These are phyloP conservation scores for Hymenoscyphus salicellus DNA, from an alignment of 2,329 filamentous ascomycete genomes.

Conservation along the genomic window DNA sequence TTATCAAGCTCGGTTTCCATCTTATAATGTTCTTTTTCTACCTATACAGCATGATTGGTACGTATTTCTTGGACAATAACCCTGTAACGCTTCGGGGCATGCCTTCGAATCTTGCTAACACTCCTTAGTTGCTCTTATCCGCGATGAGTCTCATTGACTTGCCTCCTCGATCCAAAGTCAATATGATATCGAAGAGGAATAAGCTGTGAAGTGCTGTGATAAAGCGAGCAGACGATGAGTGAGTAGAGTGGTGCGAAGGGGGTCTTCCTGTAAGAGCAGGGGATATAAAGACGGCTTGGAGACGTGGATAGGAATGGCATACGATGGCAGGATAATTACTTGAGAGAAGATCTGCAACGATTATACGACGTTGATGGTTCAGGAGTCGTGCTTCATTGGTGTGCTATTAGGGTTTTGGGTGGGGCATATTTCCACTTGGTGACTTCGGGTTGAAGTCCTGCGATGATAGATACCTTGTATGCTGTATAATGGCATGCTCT, in stretches of 20 bases:
- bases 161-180: constrained; percentile 24
- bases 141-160: constrained; percentile 81
- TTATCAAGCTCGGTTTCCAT: constrained; percentile 98
- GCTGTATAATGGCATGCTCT: constrained; percentile 25
- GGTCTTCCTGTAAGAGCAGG: constrained; percentile 2
- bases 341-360: constrained; percentile 26
- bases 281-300: constrained; percentile 6
- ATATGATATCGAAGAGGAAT: constrained; percentile 25
- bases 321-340: constrained; percentile 26
- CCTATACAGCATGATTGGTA: constrained; percentile 63
- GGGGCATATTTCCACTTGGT: constrained; percentile 20
- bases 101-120: constrained; percentile 1
- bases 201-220: constrained; percentile 14
- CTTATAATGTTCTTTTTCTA: constrained; percentile 99
- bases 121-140: constrained; percentile 75
- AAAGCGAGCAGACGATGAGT: constrained; percentile 6
- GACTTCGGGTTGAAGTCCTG: constrained; percentile 19
- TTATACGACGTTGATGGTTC: constrained; percentile 24
- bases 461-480: constrained; percentile 31
- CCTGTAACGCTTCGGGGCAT: not conserved
- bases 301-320: constrained; percentile 16
- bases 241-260: not conserved
- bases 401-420: constrained; percentile 15
- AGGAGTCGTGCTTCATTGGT: constrained; percentile 26
- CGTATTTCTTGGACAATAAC: not conserved